phyloP scores from a whole-genome alignment of 768 basidiomycete species.

The Dictyophora rubrovolvata region DNA sequence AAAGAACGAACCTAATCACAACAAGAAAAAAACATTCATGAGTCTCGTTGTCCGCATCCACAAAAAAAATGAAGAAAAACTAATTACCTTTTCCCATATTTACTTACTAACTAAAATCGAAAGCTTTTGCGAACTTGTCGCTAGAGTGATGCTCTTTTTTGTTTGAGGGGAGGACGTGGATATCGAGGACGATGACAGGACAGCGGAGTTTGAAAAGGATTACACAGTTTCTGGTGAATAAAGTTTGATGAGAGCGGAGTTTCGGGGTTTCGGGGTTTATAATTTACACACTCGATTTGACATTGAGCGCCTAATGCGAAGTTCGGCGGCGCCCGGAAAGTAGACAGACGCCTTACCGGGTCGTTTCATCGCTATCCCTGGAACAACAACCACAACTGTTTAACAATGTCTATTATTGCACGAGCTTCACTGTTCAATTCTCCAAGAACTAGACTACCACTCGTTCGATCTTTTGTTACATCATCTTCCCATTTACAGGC shows the following conservation, averaged over 20 bases:
- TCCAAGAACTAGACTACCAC: not conserved
- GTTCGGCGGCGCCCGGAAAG: not conserved
- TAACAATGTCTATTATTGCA: not conserved
- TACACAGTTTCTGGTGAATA: too few relatives aligned
- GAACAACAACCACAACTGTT: not conserved
- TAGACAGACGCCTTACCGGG: not conserved
- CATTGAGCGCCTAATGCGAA: too few relatives aligned
- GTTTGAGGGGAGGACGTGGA: too few relatives aligned
- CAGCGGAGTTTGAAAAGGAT: too few relatives aligned
- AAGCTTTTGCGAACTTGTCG: too few relatives aligned
- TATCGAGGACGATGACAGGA: too few relatives aligned
- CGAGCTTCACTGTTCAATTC: not conserved
- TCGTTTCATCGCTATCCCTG: not conserved
- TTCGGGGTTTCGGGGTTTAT: too few relatives aligned
- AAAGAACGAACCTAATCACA: not conserved
- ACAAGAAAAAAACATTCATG: not conserved
- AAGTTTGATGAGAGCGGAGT: too few relatives aligned
- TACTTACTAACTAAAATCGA: not conserved
- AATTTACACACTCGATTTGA: too few relatives aligned
- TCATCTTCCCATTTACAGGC: conserved; percentile 14
- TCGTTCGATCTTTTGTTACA: conserved; percentile 7
- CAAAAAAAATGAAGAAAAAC: not conserved
- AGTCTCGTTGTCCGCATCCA: not conserved
- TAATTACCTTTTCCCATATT: not conserved
- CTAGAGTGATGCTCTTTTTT: too few relatives aligned